Percentiles rank a stretch among this genome's conserved stretches.
phyloP scores from a whole-genome alignment of 2,329 filamentous ascomycete genomes.

The Thelonectria rubi region DNA sequence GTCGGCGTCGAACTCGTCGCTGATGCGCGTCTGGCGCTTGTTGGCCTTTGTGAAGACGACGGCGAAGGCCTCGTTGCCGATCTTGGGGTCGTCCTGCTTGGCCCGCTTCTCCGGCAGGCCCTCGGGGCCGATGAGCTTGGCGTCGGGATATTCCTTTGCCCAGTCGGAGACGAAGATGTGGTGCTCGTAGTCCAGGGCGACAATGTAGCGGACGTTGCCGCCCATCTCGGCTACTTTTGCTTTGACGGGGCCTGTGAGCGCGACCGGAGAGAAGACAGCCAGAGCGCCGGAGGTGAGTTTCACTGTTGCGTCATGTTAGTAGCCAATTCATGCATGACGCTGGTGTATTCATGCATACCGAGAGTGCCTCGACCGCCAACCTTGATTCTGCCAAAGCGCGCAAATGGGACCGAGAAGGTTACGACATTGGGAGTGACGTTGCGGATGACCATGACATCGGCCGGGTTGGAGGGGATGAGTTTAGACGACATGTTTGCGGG shows the following conservation, averaged over 20 bases:
- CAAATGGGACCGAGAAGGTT: slow-evolving; percentile 85
- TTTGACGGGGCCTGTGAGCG: slow-evolving; percentile 78
- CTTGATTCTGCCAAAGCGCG: slow-evolving; percentile 79
- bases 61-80: slow-evolving; percentile 66
- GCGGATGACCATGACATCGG: slow-evolving; percentile 89
- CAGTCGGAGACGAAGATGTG: slow-evolving; percentile 93
- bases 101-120: slow-evolving; percentile 85
- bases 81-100: slow-evolving; percentile 57
- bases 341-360: slow-evolving; percentile 58
- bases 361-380: slow-evolving; percentile 89
- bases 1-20: slow-evolving; percentile 83
- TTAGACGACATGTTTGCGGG: slow-evolving; percentile 64
- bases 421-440: slow-evolving; percentile 81
- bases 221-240: slow-evolving; percentile 70
- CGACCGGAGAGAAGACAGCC: slow-evolving; percentile 91
- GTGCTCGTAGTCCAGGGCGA: slow-evolving; percentile 90
- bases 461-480: slow-evolving; percentile 75
- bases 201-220: slow-evolving; percentile 80
- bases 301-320: slow-evolving; percentile 58
- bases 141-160: slow-evolving; percentile 79
- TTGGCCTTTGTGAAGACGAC: slow-evolving; percentile 72
- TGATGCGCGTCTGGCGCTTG: slow-evolving; percentile 63
- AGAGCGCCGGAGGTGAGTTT: slow-evolving; percentile 80
- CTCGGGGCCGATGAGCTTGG: slow-evolving; percentile 83
- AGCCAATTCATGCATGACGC: neutral